Conservation (phyloP, 306 rosid species). For the Trifolium subterraneum region DNA sequence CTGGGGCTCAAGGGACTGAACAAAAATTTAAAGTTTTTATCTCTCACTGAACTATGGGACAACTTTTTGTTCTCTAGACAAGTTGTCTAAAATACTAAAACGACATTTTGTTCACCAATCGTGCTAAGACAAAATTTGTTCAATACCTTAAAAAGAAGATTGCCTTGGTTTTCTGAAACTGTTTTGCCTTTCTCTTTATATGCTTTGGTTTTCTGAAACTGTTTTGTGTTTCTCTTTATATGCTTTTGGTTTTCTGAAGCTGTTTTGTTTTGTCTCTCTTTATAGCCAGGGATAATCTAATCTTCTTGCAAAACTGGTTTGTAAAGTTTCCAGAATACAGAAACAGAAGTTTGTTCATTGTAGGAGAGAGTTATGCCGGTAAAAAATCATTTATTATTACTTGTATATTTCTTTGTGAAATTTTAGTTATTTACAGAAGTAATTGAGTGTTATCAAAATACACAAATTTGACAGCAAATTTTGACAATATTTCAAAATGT, state of each 20-base stretch:
- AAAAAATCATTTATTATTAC: slow-evolving; percentile 21
- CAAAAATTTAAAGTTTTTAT: too few relatives aligned
- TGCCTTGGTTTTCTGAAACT: slow-evolving; percentile 43
- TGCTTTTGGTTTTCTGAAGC: slow-evolving; percentile 43
- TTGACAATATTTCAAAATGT: too few relatives aligned
- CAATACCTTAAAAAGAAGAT: too few relatives aligned
- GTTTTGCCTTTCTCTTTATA: slow-evolving; percentile 30
- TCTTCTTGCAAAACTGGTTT: slow-evolving; percentile 74
- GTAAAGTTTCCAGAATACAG: slow-evolving; percentile 66
- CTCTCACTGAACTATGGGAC: too few relatives aligned
- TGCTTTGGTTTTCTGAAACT: slow-evolving; percentile 44
- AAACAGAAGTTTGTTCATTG: slow-evolving; percentile 61
- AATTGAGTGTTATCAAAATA: too few relatives aligned
- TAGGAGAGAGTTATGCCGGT: slow-evolving; percentile 88
- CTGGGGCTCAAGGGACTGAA: too few relatives aligned
- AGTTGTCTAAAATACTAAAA: too few relatives aligned
- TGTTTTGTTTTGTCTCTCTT: slow-evolving; percentile 35
- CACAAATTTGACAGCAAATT: too few relatives aligned
- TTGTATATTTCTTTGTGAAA: neutral
- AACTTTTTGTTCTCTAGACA: too few relatives aligned
- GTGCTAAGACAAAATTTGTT: too few relatives aligned
- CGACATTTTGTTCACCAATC: too few relatives aligned
- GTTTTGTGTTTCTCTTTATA: slow-evolving; percentile 31
- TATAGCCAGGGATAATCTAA: slow-evolving; percentile 69
- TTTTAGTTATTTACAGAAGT: neutral